Evolutionary conservation across 164 flowering plant species (phyloP).

Genomic region (Chimonanthus praecox): DNA sequence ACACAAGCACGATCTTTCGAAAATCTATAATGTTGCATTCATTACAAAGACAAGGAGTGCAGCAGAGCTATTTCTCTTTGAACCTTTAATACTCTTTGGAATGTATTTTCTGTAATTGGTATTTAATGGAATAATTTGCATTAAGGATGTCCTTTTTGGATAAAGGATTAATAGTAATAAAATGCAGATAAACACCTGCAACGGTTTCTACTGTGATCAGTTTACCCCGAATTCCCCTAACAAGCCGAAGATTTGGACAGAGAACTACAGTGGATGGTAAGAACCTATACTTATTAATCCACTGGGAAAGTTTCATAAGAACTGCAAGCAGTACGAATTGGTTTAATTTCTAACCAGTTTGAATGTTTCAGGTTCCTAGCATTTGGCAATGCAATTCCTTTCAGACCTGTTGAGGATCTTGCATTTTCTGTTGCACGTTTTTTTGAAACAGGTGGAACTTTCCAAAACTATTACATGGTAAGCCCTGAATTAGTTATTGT

Average conservation of each 20-base stretch:
- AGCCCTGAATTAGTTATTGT: background rate
- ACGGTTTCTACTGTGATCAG: slow-evolving; percentile 46
- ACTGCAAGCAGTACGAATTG: background rate
- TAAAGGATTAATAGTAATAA: background rate
- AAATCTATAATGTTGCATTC: too few species aligned
- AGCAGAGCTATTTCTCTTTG: too few species aligned
- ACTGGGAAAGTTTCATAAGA: background rate
- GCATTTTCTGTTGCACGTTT: slow-evolving; percentile 71
- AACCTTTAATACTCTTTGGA: too few species aligned
- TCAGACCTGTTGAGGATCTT: slow-evolving; percentile 60
- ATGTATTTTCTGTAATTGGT: background rate
- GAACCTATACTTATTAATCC: background rate
- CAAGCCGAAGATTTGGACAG: slow-evolving; percentile 63
- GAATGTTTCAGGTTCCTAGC: slow-evolving; percentile 42
- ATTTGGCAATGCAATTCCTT: slow-evolving; percentile 52
- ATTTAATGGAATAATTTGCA: background rate
- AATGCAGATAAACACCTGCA: slow-evolving; percentile 64
- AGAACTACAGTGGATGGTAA: slow-evolving; percentile 59
- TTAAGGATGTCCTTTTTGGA: background rate
- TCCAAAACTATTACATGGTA: slow-evolving; percentile 71
- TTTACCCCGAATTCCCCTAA: slow-evolving; percentile 45
- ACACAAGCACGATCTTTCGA: too few species aligned
- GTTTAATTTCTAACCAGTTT: slow-evolving; percentile 1
- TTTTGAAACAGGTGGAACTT: slow-evolving; percentile 55
- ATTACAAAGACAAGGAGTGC: too few species aligned